Evolutionary conservation across 2,329 filamentous ascomycete genomes (phyloP).

Genomic region (Pseudodiploospora longispora): DNA sequence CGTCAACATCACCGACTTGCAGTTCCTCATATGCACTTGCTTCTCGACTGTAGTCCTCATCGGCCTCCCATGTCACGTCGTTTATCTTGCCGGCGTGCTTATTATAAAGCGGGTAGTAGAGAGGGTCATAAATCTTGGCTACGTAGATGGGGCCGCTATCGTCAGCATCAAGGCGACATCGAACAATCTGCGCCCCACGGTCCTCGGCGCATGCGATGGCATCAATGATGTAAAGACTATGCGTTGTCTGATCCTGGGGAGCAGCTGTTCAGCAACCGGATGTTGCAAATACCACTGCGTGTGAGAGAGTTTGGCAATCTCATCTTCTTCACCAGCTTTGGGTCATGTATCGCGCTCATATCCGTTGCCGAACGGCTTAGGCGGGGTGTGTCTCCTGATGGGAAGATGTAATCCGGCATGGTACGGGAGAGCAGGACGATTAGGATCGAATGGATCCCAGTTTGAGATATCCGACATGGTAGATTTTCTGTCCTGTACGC

Average conservation of each 20-base stretch:
- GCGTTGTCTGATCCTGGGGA: not conserved
- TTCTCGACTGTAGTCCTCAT: constrained; percentile 3
- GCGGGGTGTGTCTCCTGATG: not conserved
- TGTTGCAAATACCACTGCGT: not conserved
- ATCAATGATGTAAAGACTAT: constrained; percentile 1
- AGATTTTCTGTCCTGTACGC: too few species aligned
- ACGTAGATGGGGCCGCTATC: constrained; percentile 2
- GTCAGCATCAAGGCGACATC: constrained; percentile 1
- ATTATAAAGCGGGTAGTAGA: constrained; percentile 4
- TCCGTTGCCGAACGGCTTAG: not conserved
- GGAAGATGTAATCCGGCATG: not conserved
- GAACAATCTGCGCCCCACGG: constrained; percentile 7
- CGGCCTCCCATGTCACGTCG: constrained; percentile 3
- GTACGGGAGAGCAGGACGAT: not conserved
- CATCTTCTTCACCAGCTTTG: not conserved
- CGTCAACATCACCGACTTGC: not conserved
- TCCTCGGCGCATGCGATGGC: constrained; percentile 4
- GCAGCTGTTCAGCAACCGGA: not conserved
- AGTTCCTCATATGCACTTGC: constrained; percentile 7
- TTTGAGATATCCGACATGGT: too few species aligned
- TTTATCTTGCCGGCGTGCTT: not conserved
- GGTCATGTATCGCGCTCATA: not conserved
- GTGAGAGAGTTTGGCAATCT: not conserved
- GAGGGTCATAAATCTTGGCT: constrained; percentile 8
- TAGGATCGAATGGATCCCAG: not conserved